Evolutionary conservation across 176 grass and related monocot species (phyloP).

Genomic region (Pontederia crassipes): DNA sequence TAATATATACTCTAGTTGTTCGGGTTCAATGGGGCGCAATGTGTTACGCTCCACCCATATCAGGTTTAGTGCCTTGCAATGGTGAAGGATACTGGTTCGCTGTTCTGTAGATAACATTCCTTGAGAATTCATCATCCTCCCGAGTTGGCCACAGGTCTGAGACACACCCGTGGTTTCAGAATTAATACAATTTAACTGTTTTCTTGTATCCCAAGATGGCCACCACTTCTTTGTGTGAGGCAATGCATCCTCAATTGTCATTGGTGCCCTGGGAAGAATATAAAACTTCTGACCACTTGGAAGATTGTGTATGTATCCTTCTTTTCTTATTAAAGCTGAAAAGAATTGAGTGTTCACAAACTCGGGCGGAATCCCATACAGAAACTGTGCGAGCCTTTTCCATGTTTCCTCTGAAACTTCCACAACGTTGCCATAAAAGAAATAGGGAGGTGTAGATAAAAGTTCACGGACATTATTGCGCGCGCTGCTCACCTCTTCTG

Average conservation of each 20-base stretch:
- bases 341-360: constrained; percentile 55
- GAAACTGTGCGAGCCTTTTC: constrained; percentile 38
- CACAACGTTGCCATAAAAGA: constrained; percentile 63
- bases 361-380: constrained; percentile 56
- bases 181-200: constrained; percentile 28
- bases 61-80: constrained; percentile 51
- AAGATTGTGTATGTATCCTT: constrained; percentile 88
- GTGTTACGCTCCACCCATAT: constrained; percentile 47
- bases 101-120: constrained; percentile 37
- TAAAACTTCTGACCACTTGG: constrained; percentile 28
- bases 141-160: constrained; percentile 35
- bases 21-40: constrained; percentile 45
- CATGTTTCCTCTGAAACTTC: constrained; percentile 48
- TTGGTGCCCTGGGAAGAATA: constrained; percentile 41
- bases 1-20: constrained; percentile 53
- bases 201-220: constrained; percentile 70
- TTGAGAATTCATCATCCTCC: constrained; percentile 32
- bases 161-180: constrained; percentile 18
- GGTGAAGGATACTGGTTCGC: constrained; percentile 31
- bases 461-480: constrained; percentile 1
- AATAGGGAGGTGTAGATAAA: constrained; percentile 42
- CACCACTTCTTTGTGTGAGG: constrained; percentile 42
- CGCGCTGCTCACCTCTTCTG: constrained; percentile 11
- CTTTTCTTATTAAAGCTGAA: constrained; percentile 46
- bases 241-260: constrained; percentile 50